Conservation (phyloP, 768 basidiomycete species). For the Jaapia argillacea region DNA sequence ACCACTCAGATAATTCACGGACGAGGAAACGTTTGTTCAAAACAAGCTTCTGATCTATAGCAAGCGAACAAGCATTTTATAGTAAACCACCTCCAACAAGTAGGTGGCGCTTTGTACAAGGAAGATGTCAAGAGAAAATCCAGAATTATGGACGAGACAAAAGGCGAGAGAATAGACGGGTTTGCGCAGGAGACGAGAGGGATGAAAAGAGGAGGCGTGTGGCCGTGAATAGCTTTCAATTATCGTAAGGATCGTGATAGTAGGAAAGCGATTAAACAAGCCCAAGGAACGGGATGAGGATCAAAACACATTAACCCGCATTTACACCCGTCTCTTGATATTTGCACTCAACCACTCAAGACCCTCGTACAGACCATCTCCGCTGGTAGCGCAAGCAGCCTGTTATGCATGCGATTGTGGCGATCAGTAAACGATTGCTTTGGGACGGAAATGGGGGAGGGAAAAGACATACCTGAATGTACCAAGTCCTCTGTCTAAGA, state of each 20-base stretch:
- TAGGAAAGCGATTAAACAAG: conserved; percentile 2
- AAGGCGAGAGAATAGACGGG: no score
- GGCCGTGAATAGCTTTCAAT: background rate
- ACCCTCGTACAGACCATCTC: conserved; percentile 98
- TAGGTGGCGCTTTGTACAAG: no score
- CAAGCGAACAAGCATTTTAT: no score
- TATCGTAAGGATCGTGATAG: background rate
- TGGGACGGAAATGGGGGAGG: background rate
- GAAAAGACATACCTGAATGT: conserved; percentile 66
- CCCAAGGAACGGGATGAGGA: conserved; percentile 1
- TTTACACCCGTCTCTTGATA: conserved; percentile 77
- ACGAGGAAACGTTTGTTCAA: no score
- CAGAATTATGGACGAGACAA: no score
- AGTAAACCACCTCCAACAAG: no score
- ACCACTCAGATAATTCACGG: no score
- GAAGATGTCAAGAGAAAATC: no score
- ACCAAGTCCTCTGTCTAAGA: conserved; percentile 96
- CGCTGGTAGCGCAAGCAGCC: conserved; percentile 97
- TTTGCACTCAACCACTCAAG: conserved; percentile 93
- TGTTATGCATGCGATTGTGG: no score
- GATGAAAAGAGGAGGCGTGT: background rate
- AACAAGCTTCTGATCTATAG: no score
- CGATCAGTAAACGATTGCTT: conserved; percentile 6
- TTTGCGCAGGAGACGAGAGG: no score
- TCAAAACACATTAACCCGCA: conserved; percentile 10